Conservation (phyloP, 2,329 filamentous ascomycete genomes). For the Phaeophleospora eucalypticola region DNA sequence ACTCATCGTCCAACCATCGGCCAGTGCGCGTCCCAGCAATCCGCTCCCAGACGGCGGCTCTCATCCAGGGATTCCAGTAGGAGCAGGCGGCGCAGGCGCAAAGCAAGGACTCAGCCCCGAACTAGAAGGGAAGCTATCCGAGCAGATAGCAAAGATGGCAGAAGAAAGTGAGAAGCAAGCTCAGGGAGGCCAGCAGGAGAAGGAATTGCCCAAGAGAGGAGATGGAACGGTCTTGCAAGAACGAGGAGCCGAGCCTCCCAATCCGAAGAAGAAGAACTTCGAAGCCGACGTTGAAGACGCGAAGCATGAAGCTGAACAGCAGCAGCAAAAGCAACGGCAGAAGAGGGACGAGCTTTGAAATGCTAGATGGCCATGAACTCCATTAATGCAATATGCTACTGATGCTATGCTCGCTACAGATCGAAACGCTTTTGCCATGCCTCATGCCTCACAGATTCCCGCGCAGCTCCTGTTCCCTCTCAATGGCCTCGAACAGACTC, state of each 20-base stretch:
- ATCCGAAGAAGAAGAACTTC: conserved; percentile 61
- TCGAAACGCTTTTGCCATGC: too few relatives aligned
- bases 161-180: conserved; percentile 31
- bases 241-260: conserved; percentile 37
- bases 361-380: too few relatives aligned
- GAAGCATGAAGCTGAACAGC: conserved; percentile 18
- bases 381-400: too few relatives aligned
- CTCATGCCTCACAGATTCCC: conserved; percentile 65
- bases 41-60: conserved; percentile 3
- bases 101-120: conserved; percentile 31
- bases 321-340: neutral
- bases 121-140: conserved; percentile 32
- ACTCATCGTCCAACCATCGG: conserved; percentile 45
- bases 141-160: conserved; percentile 43
- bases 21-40: conserved; percentile 33
- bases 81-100: conserved; percentile 49
- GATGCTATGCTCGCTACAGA: too few relatives aligned
- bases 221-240: conserved; percentile 45
- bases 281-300: conserved; percentile 46
- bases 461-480: conserved; percentile 80
- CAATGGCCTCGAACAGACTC: conserved; percentile 90
- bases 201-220: conserved; percentile 33
- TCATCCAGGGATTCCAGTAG: conserved; percentile 39
- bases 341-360: conserved; percentile 1
- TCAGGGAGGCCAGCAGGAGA: conserved; percentile 6